Evolutionary conservation across 1,284 basidiomycete species (phyloP).

Genomic region (Austroboletus olivaceoglutinosus): DNA sequence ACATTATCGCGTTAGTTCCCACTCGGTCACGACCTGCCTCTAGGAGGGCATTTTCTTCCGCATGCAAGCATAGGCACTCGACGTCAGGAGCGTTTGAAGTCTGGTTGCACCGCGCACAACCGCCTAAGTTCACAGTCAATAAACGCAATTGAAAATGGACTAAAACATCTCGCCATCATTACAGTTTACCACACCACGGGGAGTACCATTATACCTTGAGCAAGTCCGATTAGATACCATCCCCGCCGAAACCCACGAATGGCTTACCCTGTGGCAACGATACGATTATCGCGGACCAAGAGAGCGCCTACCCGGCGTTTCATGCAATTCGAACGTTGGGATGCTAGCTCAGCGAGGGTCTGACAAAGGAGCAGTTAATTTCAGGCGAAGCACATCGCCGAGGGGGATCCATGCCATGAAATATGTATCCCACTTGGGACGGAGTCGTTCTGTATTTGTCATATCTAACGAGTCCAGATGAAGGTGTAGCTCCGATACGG

Average conservation of each 20-base stretch:
- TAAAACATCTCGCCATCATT: conserved; percentile 53
- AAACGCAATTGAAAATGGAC: background rate
- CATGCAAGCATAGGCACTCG: conserved; percentile 94
- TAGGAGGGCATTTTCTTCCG: conserved; percentile 96
- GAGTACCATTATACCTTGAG: conserved; percentile 95
- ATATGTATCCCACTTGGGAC: conserved; percentile 92
- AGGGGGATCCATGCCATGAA: conserved; percentile 71
- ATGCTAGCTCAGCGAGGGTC: conserved; percentile 87
- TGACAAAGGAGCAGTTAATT: conserved; percentile 28
- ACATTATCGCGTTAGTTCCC: conserved; percentile 81
- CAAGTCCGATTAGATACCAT: conserved; percentile 1
- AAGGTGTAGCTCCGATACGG: conserved; percentile 52
- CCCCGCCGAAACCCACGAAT: background rate
- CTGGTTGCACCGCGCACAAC: conserved; percentile 78
- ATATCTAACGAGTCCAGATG: conserved; percentile 73
- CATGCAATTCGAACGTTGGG: conserved; percentile 92
- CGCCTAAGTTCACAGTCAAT: conserved; percentile 41
- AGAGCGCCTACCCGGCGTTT: conserved; percentile 95
- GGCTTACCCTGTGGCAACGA: conserved; percentile 85
- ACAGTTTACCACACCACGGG: conserved; percentile 85
- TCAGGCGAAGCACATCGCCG: background rate
- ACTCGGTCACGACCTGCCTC: conserved; percentile 89
- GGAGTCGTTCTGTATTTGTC: conserved; percentile 66
- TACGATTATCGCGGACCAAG: conserved; percentile 82
- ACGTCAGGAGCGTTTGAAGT: conserved; percentile 37